Percentiles rank a stretch among this genome's conserved stretches.
phyloP scores from a whole-genome alignment of 169 alveolate species.

The Cryptosporidium sp. region DNA sequence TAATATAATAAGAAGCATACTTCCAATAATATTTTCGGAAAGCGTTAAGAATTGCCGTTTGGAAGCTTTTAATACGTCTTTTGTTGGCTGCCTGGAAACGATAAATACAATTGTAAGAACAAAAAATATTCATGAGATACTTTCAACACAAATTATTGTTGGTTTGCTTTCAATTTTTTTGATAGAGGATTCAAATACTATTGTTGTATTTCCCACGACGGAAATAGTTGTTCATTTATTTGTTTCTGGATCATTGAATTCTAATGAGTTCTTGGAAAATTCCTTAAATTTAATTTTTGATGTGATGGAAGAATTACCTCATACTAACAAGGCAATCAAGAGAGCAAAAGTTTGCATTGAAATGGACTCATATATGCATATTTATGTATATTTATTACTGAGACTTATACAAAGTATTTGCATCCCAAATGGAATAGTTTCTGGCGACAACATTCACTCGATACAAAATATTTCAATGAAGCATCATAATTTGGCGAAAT shows the following conservation, averaged over 20 bases:
- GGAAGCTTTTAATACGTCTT: background rate
- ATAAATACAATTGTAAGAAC: background rate
- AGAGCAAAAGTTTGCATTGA: constrained; percentile 42
- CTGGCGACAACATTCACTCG: background rate
- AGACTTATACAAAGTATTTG: constrained; percentile 52
- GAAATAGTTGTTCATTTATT: constrained; percentile 59
- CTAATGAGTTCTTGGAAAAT: constrained; percentile 34
- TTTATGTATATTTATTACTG: constrained; percentile 27
- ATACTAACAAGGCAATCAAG: constrained; percentile 28
- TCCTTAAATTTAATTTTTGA: constrained; percentile 24
- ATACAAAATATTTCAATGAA: constrained; percentile 27
- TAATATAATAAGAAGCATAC: constrained; percentile 23
- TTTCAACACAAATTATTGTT: constrained; percentile 33
- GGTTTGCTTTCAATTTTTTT: constrained; percentile 33
- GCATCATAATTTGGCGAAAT: constrained; percentile 13
- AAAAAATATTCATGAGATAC: constrained; percentile 2
- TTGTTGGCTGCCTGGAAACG: constrained; percentile 17
- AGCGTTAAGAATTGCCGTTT: background rate
- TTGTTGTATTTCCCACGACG: background rate
- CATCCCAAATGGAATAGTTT: constrained; percentile 39
- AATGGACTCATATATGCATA: constrained; percentile 21
- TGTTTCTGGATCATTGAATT: constrained; percentile 27
- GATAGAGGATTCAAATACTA: constrained; percentile 20
- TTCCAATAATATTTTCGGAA: constrained; percentile 26
- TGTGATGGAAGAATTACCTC: constrained; percentile 39